A percentile compares a stretch with the other conserved stretches of the same genome.
Evolutionary conservation across 78 protist species (phyloP).

Genomic region (Andalucia godoyi): DNA sequence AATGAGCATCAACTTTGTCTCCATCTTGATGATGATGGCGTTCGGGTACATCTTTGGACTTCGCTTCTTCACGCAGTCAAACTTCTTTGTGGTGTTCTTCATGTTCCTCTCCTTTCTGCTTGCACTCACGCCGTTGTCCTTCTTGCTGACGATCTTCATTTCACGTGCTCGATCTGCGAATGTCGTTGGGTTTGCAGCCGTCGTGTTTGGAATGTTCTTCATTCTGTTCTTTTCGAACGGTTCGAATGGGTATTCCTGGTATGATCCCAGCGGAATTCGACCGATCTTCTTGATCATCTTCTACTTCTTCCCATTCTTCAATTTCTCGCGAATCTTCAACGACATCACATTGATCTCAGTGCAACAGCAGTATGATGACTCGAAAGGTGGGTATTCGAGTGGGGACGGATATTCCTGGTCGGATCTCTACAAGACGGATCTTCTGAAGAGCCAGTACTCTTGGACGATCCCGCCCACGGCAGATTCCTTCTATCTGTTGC

Average conservation of each 20-base stretch:
- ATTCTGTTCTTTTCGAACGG: neutral
- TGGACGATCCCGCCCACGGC: too few relatives aligned
- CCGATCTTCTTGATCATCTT: neutral
- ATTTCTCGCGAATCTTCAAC: too few relatives aligned
- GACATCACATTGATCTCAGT: too few relatives aligned
- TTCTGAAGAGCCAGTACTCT: too few relatives aligned
- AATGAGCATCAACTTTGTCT: neutral
- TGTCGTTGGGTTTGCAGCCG: neutral
- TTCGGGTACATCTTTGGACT: neutral
- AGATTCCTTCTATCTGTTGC: too few relatives aligned
- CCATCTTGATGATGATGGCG: neutral
- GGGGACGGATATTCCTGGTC: too few relatives aligned
- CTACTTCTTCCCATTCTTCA: too few relatives aligned
- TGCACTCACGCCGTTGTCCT: neutral
- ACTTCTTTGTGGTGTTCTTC: neutral
- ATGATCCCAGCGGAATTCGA: neutral
- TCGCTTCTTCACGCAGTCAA: slow-evolving; percentile 8
- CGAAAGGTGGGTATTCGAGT: too few relatives aligned
- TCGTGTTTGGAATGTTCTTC: neutral
- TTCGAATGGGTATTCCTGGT: neutral
- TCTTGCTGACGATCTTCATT: too few relatives aligned
- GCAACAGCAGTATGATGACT: too few relatives aligned
- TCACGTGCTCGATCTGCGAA: too few relatives aligned
- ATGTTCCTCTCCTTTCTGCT: neutral
- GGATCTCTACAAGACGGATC: too few relatives aligned